Conservation (phyloP, 805 yeast genomes). For the Candida peoriensis region DNA sequence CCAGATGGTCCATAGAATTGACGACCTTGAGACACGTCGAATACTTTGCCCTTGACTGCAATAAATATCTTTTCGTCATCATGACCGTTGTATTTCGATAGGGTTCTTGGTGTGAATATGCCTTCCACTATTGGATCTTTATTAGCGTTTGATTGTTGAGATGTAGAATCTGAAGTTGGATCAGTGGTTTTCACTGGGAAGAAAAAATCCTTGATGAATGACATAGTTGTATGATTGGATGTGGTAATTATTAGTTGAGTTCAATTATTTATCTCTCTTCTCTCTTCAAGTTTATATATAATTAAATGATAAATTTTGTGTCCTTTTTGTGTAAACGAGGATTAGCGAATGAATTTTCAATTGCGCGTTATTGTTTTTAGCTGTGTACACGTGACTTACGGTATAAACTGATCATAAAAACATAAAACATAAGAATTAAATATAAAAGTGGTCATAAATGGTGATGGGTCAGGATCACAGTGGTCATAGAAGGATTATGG, state of each 20-base stretch:
- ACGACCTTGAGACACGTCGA: slow-evolving; percentile 75
- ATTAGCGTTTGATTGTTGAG: slow-evolving; percentile 9
- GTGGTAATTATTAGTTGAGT: no score
- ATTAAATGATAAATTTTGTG: no score
- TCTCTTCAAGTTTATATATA: no score
- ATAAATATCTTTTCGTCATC: slow-evolving; percentile 77
- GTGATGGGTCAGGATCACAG: no score
- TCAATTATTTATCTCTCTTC: no score
- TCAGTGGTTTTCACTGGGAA: slow-evolving; percentile 24
- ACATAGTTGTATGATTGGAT: slow-evolving; percentile 16
- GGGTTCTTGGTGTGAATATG: slow-evolving; percentile 65
- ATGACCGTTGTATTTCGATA: slow-evolving; percentile 74
- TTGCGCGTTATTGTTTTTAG: no score
- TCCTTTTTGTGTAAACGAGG: no score
- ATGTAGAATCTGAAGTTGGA: slow-evolving; percentile 10
- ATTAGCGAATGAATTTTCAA: no score
- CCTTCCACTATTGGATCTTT: slow-evolving; percentile 37
- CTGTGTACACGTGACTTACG: no score
- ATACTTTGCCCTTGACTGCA: slow-evolving; percentile 82
- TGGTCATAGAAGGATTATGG: background rate
- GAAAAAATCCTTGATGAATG: slow-evolving; percentile 23
- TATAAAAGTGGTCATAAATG: no score
- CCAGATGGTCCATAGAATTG: slow-evolving; percentile 95
- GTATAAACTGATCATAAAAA: no score
- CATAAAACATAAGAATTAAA: no score